Evolutionary conservation across 176 grass and related monocot genomes (phyloP).

Genomic region (Musa beccarii): DNA sequence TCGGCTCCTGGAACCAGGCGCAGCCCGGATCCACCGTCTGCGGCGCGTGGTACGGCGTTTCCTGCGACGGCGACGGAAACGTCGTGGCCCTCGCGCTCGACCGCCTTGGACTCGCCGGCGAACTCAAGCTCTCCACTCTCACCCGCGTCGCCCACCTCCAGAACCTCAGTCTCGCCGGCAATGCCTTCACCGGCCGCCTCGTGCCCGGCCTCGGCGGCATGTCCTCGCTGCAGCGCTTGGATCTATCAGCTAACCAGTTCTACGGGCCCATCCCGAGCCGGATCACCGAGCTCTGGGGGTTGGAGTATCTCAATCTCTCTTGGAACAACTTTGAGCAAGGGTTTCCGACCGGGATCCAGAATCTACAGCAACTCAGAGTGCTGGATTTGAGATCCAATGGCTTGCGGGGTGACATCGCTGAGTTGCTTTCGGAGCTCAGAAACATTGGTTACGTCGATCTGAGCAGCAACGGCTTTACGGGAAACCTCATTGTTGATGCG

Average conservation of each 20-base stretch:
- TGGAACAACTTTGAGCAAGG: conserved; percentile 74
- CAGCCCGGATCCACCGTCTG: conserved; percentile 23
- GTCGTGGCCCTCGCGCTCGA: conserved; percentile 58
- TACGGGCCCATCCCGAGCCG: conserved; percentile 75
- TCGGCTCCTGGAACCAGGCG: conserved; percentile 48
- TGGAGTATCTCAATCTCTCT: conserved; percentile 89
- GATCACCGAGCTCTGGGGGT: conserved; percentile 59
- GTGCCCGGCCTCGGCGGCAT: conserved; percentile 67
- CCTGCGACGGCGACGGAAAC: conserved; percentile 45
- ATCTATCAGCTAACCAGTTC: conserved; percentile 84
- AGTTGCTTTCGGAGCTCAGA: conserved; percentile 53
- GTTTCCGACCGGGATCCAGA: conserved; percentile 45
- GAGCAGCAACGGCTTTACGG: conserved; percentile 70
- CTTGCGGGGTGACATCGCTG: conserved; percentile 65
- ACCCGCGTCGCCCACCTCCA: conserved; percentile 41
- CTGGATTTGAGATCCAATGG: conserved; percentile 70
- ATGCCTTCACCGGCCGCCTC: conserved; percentile 91
- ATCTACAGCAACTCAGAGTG: conserved; percentile 73
- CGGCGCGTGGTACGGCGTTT: conserved; percentile 59
- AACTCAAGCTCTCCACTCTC: conserved; percentile 77
- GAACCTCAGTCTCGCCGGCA: conserved; percentile 77
- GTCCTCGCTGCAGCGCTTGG: conserved; percentile 59
- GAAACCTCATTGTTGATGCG: conserved; percentile 39
- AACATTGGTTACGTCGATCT: conserved; percentile 77
- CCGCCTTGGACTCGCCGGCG: conserved; percentile 64